Evolutionary conservation across 2,329 filamentous ascomycete genomes (phyloP).

Genomic region (Huntiella decipiens): DNA sequence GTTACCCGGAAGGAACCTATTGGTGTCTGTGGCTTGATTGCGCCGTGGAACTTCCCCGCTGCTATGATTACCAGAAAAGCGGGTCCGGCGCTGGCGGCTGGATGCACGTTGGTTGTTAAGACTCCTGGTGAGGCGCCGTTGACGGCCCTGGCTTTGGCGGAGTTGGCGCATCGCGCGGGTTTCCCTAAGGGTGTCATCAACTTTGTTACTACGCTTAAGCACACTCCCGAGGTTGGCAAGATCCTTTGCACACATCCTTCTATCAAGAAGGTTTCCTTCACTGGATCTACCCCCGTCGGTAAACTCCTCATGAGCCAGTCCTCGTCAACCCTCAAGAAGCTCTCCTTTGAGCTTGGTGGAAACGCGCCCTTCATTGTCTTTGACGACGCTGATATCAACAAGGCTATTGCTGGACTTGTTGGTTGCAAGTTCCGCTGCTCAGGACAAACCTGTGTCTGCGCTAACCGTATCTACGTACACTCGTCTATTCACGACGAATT

Average conservation of each 20-base stretch:
- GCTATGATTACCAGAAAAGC: constrained; percentile 32
- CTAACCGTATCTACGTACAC: constrained; percentile 42
- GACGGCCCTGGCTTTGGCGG: constrained; percentile 66
- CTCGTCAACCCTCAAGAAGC: constrained; percentile 49
- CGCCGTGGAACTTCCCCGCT: constrained; percentile 37
- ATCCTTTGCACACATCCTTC: constrained; percentile 20
- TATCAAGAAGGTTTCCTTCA: constrained; percentile 56
- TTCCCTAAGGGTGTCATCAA: constrained; percentile 79
- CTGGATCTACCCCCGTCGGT: constrained; percentile 34
- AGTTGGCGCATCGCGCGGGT: constrained; percentile 66
- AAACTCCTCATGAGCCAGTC: constrained; percentile 48
- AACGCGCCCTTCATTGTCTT: constrained; percentile 64
- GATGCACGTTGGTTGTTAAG: constrained; percentile 67
- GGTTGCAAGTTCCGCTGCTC: constrained; percentile 53
- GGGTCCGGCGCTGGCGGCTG: constrained; percentile 42
- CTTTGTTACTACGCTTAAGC: constrained; percentile 56
- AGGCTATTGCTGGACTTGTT: constrained; percentile 46
- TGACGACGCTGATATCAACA: constrained; percentile 51
- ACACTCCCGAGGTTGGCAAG: constrained; percentile 60
- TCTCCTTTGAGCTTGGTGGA: constrained; percentile 55
- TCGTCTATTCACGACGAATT: constrained; percentile 40
- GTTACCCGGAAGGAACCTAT: constrained; percentile 19
- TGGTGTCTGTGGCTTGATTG: constrained; percentile 20
- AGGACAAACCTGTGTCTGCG: constrained; percentile 52
- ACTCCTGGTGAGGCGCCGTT: constrained; percentile 79